phyloP scores from a whole-genome alignment of 2,329 filamentous ascomycete genomes.

The Cucurbitaria berberidis region DNA sequence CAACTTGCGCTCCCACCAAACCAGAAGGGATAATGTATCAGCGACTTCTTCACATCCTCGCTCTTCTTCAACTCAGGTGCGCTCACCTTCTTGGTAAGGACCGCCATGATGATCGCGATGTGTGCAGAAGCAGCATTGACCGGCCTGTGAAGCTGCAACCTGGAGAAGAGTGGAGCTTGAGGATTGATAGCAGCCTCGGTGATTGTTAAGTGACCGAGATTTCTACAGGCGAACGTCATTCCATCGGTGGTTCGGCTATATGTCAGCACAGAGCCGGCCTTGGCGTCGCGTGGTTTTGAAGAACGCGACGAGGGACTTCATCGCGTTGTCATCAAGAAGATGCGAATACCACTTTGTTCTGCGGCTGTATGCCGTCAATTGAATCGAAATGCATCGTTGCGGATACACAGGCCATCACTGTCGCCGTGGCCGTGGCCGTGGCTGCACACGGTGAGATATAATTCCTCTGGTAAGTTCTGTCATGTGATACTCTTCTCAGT shows the following conservation, averaged over 20 bases:
- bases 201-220: conserved; percentile 32
- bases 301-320: conserved; percentile 18
- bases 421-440: conserved; percentile 21
- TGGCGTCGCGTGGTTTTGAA: conserved; percentile 34
- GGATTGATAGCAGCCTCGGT: conserved; percentile 15
- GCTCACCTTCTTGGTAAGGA: conserved; percentile 45
- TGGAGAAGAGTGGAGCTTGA: not conserved
- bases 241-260: conserved; percentile 28
- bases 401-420: conserved; percentile 12
- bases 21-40: conserved; percentile 67
- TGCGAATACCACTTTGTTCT: conserved; percentile 34
- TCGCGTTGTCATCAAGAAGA: conserved; percentile 14
- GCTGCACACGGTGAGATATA: conserved; percentile 29
- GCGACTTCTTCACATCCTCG: conserved; percentile 50
- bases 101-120: conserved; percentile 44
- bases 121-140: conserved; percentile 24
- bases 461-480: conserved; percentile 43
- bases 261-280: conserved; percentile 22
- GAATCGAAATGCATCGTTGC: conserved; percentile 4
- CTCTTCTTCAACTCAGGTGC: conserved; percentile 46
- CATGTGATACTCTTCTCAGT: conserved; percentile 35
- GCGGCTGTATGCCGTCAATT: conserved; percentile 32
- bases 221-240: conserved; percentile 30
- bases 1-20: conserved; percentile 95
- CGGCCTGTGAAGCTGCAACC: conserved; percentile 2